These are phyloP conservation scores for Cytospora leucostoma DNA, from an alignment of 2,329 filamentous ascomycete species.

Conservation along the genomic window DNA sequence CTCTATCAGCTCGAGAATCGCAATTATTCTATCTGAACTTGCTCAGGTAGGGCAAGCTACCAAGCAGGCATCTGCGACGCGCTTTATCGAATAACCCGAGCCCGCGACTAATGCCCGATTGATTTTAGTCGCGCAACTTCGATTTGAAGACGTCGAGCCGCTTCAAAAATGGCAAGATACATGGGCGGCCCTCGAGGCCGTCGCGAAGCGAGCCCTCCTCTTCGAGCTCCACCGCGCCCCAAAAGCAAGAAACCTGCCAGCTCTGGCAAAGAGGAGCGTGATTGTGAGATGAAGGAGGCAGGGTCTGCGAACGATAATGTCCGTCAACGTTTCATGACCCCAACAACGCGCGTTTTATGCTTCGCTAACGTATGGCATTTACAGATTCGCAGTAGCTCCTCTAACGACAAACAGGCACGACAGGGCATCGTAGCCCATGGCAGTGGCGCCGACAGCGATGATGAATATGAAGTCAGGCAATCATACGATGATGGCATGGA, in stretches of 20 bases:
- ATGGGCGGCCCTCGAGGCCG: slow-evolving; percentile 12
- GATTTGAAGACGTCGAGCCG: neutral
- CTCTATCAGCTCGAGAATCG: no score
- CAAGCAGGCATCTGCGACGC: no score
- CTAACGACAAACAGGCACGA: neutral
- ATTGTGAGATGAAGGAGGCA: neutral
- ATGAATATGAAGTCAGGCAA: neutral
- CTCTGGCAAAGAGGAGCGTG: neutral
- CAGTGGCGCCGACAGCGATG: neutral
- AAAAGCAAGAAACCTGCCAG: neutral
- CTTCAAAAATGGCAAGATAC: slow-evolving; percentile 13
- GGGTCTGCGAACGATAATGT: neutral
- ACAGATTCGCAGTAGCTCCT: neutral
- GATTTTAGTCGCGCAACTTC: no score
- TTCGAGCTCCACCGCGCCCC: neutral
- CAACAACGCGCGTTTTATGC: no score
- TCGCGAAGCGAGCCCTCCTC: neutral
- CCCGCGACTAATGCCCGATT: no score
- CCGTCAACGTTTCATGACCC: neutral
- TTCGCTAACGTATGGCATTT: neutral
- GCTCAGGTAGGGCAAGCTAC: no score
- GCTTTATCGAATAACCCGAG: no score
- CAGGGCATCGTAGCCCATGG: neutral
- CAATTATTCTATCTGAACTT: no score
- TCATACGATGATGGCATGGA: neutral